Percentiles rank a stretch among this genome's conserved stretches.
These are phyloP conservation scores for Zygosaccharomyces siamensis DNA, from an alignment of 805 yeast species.

Conservation along the genomic window DNA sequence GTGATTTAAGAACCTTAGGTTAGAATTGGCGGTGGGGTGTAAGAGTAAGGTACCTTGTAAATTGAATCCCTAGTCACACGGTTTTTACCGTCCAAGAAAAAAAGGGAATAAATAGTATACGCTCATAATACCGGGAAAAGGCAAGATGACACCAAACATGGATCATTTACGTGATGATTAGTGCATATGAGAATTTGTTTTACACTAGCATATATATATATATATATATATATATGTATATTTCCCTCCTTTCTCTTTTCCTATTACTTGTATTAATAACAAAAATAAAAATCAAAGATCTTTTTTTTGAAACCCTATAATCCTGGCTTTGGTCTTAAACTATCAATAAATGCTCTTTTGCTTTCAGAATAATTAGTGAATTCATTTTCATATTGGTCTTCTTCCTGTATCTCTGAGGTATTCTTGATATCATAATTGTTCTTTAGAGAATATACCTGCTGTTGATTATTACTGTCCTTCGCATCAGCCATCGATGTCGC, in stretches of 20 bases:
- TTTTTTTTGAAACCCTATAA: neutral
- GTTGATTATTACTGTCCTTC: constrained; percentile 9
- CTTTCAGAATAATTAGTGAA: constrained; percentile 43
- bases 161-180: neutral
- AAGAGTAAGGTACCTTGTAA: constrained; percentile 8
- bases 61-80: constrained; percentile 4
- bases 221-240: too few species aligned
- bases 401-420: constrained; percentile 37
- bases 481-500: constrained; percentile 7
- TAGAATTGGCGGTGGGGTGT: neutral
- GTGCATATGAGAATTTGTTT: neutral
- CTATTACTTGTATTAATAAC: neutral
- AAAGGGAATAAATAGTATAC: neutral
- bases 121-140: neutral
- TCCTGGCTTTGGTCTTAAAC: constrained; percentile 36
- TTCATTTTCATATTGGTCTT: constrained; percentile 43
- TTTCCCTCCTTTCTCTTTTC: too few species aligned
- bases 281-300: neutral
- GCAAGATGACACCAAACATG: neutral
- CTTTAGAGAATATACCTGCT: constrained; percentile 28
- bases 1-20: constrained; percentile 27
- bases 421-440: constrained; percentile 33
- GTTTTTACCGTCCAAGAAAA: neutral
- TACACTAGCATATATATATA: too few species aligned
- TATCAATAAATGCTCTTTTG: constrained; percentile 39